phyloP scores from a whole-genome alignment of 257 asterid species.

The Nicotiana tomentosiformis region DNA sequence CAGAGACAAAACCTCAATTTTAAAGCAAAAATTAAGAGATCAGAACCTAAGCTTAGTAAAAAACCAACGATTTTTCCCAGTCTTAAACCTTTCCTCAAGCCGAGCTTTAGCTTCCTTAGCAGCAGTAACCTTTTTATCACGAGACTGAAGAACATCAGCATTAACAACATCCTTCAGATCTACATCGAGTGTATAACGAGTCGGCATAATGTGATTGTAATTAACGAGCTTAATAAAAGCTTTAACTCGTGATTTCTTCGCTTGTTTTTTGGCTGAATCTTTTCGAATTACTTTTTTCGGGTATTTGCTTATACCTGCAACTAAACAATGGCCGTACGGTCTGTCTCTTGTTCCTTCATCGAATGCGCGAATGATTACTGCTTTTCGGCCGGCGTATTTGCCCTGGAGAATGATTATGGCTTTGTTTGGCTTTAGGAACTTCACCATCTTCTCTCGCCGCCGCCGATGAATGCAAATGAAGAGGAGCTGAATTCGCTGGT shows the following conservation, averaged over 20 bases:
- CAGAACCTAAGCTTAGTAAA: background rate
- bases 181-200: conserved; percentile 1
- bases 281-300: conserved; percentile 14
- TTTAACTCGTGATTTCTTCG: conserved; percentile 2
- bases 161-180: conserved; percentile 8
- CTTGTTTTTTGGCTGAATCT: conserved; percentile 15
- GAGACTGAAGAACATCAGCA: background rate
- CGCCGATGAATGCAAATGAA: background rate
- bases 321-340: conserved; percentile 10
- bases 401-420: conserved; percentile 9
- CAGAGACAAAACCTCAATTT: background rate
- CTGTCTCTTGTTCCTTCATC: conserved; percentile 17
- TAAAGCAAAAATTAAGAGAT: background rate
- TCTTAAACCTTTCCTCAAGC: background rate
- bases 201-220: background rate
- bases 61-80: background rate
- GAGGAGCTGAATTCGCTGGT: no score
- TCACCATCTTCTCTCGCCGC: conserved; percentile 1
- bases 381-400: conserved; percentile 16
- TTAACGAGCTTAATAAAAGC: background rate
- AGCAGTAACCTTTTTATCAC: conserved; percentile 11
- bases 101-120: conserved; percentile 2
- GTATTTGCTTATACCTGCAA: conserved; percentile 7
- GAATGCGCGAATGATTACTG: conserved; percentile 1
- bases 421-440: background rate